Conservation (phyloP, 495 filamentous ascomycete species). For the Xylaria palmicola region DNA sequence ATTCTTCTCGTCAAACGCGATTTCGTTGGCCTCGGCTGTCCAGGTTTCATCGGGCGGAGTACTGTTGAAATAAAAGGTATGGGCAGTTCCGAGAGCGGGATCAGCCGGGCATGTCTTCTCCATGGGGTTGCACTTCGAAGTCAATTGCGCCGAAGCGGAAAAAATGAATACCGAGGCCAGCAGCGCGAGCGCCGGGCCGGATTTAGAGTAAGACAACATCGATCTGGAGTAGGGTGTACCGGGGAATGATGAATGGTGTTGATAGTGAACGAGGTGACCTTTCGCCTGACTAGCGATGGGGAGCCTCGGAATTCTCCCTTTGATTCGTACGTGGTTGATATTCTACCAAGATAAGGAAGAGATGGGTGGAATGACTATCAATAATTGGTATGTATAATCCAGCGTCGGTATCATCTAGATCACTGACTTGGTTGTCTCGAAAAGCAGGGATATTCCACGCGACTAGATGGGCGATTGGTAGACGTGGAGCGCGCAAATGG, state of each 20-base stretch:
- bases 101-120: slow-evolving; percentile 63
- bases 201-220: slow-evolving; percentile 32
- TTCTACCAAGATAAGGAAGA: not conserved
- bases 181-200: slow-evolving; percentile 39
- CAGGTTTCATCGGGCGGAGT: slow-evolving; percentile 57
- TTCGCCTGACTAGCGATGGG: not conserved
- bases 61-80: slow-evolving; percentile 65
- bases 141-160: slow-evolving; percentile 57
- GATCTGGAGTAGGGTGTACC: slow-evolving; percentile 18
- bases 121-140: slow-evolving; percentile 65
- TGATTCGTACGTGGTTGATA: not conserved
- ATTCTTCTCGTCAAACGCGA: slow-evolving; percentile 51
- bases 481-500: not conserved
- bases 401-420: not conserved
- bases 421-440: not conserved
- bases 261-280: not conserved
- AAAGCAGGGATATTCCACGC: not conserved
- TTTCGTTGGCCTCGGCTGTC: slow-evolving; percentile 57
- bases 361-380: not conserved
- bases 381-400: not conserved
- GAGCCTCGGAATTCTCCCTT: not conserved
- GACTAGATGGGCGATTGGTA: not conserved
- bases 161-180: slow-evolving; percentile 40
- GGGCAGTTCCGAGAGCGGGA: slow-evolving; percentile 57
- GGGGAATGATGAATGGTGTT: not conserved